phyloP scores from a whole-genome alignment of 352 stramenopile species.

The Phytophthora melonis region DNA sequence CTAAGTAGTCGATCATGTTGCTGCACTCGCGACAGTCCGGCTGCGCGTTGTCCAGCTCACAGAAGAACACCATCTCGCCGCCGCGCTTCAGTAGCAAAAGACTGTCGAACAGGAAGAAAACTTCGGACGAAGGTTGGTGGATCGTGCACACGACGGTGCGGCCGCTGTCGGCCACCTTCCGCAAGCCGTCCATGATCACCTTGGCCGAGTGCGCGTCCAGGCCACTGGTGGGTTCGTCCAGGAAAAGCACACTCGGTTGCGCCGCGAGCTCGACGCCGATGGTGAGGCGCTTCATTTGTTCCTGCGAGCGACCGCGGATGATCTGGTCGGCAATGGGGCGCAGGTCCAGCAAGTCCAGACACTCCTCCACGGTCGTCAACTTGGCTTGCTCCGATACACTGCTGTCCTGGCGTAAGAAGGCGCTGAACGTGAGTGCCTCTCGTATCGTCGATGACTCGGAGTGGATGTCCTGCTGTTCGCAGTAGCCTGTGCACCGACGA shows the following conservation, averaged over 20 bases:
- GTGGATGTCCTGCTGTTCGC: slow-evolving; percentile 33
- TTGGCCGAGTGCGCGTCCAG: slow-evolving; percentile 88
- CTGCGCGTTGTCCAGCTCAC: slow-evolving; percentile 34
- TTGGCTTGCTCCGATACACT: slow-evolving; percentile 40
- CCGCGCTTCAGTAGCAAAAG: slow-evolving; percentile 82
- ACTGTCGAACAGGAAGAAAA: slow-evolving; percentile 71
- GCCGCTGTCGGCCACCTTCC: slow-evolving; percentile 77
- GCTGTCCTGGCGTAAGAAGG: slow-evolving; percentile 68
- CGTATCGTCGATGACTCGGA: slow-evolving; percentile 68
- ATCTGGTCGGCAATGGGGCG: slow-evolving; percentile 42
- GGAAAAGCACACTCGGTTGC: slow-evolving; percentile 83
- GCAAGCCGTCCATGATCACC: slow-evolving; percentile 81
- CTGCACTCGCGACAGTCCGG: slow-evolving; percentile 16
- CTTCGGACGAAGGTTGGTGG: slow-evolving; percentile 35
- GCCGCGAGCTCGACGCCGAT: slow-evolving; percentile 93
- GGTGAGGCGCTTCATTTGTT: slow-evolving; percentile 70
- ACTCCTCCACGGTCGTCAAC: slow-evolving; percentile 40
- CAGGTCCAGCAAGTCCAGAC: slow-evolving; percentile 48
- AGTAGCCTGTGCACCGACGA: slow-evolving; percentile 44
- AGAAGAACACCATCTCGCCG: slow-evolving; percentile 64
- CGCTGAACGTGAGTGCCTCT: slow-evolving; percentile 89
- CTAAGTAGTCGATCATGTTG: slow-evolving; percentile 51
- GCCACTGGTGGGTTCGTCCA: slow-evolving; percentile 88
- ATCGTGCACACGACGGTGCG: slow-evolving; percentile 75
- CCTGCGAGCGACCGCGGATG: slow-evolving; percentile 43